Evolutionary conservation across 2,329 filamentous ascomycete species (phyloP), one percentile per base, ranked within the genome.

Genomic region (Ophiosphaerella narmari): DNA sequence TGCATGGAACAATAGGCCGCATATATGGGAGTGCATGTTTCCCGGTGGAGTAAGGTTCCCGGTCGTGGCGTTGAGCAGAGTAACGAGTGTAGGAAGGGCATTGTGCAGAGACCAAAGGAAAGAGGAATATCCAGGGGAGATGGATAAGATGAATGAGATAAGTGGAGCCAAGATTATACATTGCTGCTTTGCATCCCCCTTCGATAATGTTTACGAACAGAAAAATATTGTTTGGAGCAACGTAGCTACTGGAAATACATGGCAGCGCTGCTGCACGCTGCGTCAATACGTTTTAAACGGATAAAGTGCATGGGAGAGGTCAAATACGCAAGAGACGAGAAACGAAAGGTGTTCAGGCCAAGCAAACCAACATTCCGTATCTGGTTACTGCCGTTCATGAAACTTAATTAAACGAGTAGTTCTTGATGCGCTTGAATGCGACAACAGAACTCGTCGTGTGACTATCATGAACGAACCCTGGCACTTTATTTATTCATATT

Each of bases 61-160:
- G 18, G 4, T 21, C 4, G 53, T 80, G 78, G 5, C 59, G 66
- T 35, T 70, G 49, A 8, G 55, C 47, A 0, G 76, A 65, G 53
- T 78, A 79, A 18, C 71, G 61, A 12, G 66, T 60, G 57, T 79
- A 79, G 50, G 78, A 65, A 2, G 76, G 76, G 57, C 75, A 78
- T 52, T 74, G 71, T 1, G 71, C 68, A 21, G 41, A 42, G 43
- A 55, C 56, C n/a, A 65, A 43, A 34, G 54, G 48, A 7, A 59
- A 9, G 39, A 60, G 35, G 35, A 55, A 52, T 6, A 45, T 26
- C 38, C 43, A 52, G n/a, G 51, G 24, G 18, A 21, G 18, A 18
- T 18, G 16, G 16, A 18, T 18, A 18, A 18, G 16, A 18, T 18
- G 16, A 18, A 18, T 18, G 16, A 18, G 16, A 21, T 21, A 21